These are phyloP conservation scores for Ogataea hybrid DNA, from an alignment of 1,139 yeast genomes.

Conservation along the genomic window DNA sequence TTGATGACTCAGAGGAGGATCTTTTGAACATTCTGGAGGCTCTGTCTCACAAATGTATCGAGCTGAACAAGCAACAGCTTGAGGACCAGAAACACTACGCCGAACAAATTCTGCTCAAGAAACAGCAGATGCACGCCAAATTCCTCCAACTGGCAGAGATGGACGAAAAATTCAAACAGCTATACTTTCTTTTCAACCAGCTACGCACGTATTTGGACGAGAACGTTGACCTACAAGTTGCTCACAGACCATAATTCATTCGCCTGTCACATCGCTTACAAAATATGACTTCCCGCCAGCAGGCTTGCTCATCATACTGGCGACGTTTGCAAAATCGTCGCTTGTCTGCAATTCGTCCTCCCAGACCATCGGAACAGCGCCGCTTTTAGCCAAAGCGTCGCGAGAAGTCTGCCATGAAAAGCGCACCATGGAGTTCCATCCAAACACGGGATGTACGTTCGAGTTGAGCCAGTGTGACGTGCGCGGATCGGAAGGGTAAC, in stretches of 20 bases:
- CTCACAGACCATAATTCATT: no score
- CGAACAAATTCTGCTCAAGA: slow-evolving; percentile 11
- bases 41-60: slow-evolving; percentile 17
- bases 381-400: slow-evolving; percentile 58
- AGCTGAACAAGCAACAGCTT: slow-evolving; percentile 13
- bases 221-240: background rate
- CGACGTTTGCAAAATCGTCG: slow-evolving; percentile 34
- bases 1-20: slow-evolving; percentile 24
- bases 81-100: slow-evolving; percentile 9
- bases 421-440: slow-evolving; percentile 78
- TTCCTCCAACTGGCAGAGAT: slow-evolving; percentile 16
- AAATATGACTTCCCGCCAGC: slow-evolving; percentile 21
- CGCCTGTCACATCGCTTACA: slow-evolving; percentile 8
- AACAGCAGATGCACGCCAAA: slow-evolving; percentile 15
- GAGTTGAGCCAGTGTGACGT: slow-evolving; percentile 70
- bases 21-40: slow-evolving; percentile 20
- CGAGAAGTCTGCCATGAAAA: slow-evolving; percentile 95
- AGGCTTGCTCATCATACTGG: slow-evolving; percentile 19
- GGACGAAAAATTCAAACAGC: slow-evolving; percentile 14
- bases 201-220: slow-evolving; percentile 6
- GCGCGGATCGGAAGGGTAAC: slow-evolving; percentile 91
- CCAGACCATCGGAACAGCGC: slow-evolving; percentile 55
- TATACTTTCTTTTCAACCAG: slow-evolving; percentile 13
- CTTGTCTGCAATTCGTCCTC: slow-evolving; percentile 43
- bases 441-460: slow-evolving; percentile 70